phyloP scores from a whole-genome alignment of 768 basidiomycete genomes.

The Xerocomellus chrysenteron region DNA sequence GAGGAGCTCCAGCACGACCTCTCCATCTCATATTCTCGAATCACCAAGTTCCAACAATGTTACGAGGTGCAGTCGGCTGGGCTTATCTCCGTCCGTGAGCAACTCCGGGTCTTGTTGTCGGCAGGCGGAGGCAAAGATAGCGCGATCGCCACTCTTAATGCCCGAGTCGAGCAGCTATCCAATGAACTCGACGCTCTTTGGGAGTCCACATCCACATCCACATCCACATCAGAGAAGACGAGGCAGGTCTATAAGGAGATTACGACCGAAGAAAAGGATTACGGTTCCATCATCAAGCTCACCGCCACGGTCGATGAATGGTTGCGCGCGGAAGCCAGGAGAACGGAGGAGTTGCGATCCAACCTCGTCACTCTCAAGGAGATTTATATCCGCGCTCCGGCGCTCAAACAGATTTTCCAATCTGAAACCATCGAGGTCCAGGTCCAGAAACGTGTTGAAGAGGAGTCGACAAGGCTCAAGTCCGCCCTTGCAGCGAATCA shows the following conservation, averaged over 20 bases:
- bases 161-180: not conserved
- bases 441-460: not conserved
- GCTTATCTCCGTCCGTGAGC: not conserved
- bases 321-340: slow-evolving; percentile 5
- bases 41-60: not conserved
- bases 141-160: not conserved
- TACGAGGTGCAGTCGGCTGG: not conserved
- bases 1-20: not conserved
- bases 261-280: not conserved
- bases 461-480: not conserved
- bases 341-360: slow-evolving; percentile 5
- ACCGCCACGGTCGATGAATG: slow-evolving; percentile 8
- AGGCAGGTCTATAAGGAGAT: not conserved
- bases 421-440: slow-evolving; percentile 7
- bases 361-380: slow-evolving; percentile 4
- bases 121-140: not conserved
- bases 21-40: not conserved
- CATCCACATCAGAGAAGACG: not conserved
- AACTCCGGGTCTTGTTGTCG: not conserved
- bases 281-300: slow-evolving; percentile 4
- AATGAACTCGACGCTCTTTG: not conserved
- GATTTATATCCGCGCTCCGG: slow-evolving; percentile 7
- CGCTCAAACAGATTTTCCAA: slow-evolving; percentile 9
- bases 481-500: not conserved
- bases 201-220: not conserved